Conservation (phyloP, 306 rosid genomes). For the Gillenia trifoliata region DNA sequence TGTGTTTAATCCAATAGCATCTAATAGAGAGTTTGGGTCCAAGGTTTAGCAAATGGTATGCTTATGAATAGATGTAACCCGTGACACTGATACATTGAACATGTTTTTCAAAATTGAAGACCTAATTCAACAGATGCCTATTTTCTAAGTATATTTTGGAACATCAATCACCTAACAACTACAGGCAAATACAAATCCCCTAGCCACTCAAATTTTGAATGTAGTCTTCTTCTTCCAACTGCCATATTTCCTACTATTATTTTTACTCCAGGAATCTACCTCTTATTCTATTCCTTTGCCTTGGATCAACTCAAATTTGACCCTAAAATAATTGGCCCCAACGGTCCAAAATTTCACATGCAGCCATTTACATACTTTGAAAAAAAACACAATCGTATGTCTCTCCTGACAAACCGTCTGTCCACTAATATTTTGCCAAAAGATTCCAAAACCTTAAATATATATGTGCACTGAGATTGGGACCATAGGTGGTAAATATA, state of each 20-base stretch:
- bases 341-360: constrained; percentile 68
- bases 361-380: constrained; percentile 27
- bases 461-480: background rate
- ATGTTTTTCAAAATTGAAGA: background rate
- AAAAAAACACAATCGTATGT: constrained; percentile 11
- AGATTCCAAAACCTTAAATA: constrained; percentile 27
- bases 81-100: constrained; percentile 18
- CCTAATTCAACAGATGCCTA: background rate
- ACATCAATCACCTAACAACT: background rate
- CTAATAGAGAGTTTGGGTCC: too few species aligned
- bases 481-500: background rate
- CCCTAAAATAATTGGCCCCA: constrained; percentile 33
- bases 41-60: too few species aligned
- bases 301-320: constrained; percentile 19
- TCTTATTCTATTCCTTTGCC: constrained; percentile 41
- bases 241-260: constrained; percentile 21
- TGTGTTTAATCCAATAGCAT: too few species aligned
- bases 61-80: too few species aligned
- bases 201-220: constrained; percentile 29
- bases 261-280: constrained; percentile 32
- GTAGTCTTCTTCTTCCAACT: constrained; percentile 14
- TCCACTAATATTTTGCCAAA: constrained; percentile 22
- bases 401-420: constrained; percentile 21
- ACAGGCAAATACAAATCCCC: constrained; percentile 15
- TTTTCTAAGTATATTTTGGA: background rate